Evolutionary conservation across 176 grass and related monocot species (phyloP), one percentile per base, ranked within the genome.

Genomic region (Phoenix dactylifera): DNA sequence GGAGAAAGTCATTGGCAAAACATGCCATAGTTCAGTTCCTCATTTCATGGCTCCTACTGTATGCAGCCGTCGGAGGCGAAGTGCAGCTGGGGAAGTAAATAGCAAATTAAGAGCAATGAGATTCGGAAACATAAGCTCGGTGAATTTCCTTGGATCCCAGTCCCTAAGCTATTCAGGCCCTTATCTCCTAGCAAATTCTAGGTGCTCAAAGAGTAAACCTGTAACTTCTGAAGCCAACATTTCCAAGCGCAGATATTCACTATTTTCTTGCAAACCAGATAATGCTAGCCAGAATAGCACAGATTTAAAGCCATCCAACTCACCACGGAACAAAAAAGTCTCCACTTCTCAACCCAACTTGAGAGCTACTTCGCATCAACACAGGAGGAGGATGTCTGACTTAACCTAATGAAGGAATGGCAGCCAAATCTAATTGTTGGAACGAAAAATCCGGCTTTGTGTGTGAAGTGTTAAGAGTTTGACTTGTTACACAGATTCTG

Each of bases 1-100:
- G 0, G 76, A 77, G 22, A 84, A 78, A 60, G 35, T 53, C 2
- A 66, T 74, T 17, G 68, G 29, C 60, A 88, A 62, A 60, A 16
- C 22, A 15, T 62, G 57, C 23, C 71, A 69, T 23, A 72, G 64
- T 24, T 72, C 79, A 18, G 69, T 64, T 58, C 87, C 81, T 23
- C 80, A 59, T 59, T 97, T 97, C 77, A 97, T 97, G 93, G 78
- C 81, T 24, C 57, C 87, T 9, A 97, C 84, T 0, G 76, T 54
- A 6, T 91, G 84, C 72, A 97, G 93, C 54, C 76, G 80, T 18
- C 84, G 79, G 56, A 77, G 87, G 65, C 84, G 85, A 32, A 76
- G 7, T 25, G 14, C 18, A 5, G 65, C 67, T 56, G 74, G 71
- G 50, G 77, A 85, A 67, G 70, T 66, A 69, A 70, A 60, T 18